Conservation (phyloP, 192 early-diverging fungal genomes). For the Backusella tuberculispora region DNA sequence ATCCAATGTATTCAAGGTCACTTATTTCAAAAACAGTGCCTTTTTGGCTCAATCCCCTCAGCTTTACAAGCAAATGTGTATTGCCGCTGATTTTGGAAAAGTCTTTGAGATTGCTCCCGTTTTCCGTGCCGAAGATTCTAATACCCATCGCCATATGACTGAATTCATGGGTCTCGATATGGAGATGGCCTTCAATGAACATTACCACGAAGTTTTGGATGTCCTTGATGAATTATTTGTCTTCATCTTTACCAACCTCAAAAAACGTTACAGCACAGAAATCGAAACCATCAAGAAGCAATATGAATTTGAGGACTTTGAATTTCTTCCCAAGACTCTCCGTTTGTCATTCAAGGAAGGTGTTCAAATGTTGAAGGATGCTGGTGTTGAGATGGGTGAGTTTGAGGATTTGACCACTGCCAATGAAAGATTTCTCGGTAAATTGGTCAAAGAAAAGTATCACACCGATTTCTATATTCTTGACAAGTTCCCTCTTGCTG, state of each 20-base stretch:
- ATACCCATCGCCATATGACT: slow-evolving; percentile 99
- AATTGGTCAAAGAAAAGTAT: slow-evolving; percentile 92
- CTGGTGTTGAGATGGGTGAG: slow-evolving; percentile 89
- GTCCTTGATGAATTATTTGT: slow-evolving; percentile 92
- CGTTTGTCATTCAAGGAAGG: slow-evolving; percentile 88
- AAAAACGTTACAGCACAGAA: slow-evolving; percentile 80
- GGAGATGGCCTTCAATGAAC: slow-evolving; percentile 99
- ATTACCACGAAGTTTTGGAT: slow-evolving; percentile 98
- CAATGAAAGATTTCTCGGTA: slow-evolving; percentile 82
- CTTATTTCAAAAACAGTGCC: slow-evolving; percentile 94
- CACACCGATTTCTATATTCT: slow-evolving; percentile 98
- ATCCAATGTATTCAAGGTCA: slow-evolving; percentile 96
- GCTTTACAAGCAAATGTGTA: slow-evolving; percentile 99
- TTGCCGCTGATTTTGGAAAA: slow-evolving; percentile 94
- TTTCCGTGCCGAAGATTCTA: slow-evolving; percentile 98
- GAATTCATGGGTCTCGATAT: slow-evolving; percentile 98
- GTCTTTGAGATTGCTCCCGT: slow-evolving; percentile 98
- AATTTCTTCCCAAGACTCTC: slow-evolving; percentile 83
- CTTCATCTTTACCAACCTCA: slow-evolving; percentile 88
- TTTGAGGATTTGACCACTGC: slow-evolving; percentile 93
- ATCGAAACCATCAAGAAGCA: slow-evolving; percentile 86
- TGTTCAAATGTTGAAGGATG: slow-evolving; percentile 84
- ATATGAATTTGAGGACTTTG: slow-evolving; percentile 91
- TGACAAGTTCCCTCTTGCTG: slow-evolving; percentile 97
- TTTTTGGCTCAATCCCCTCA: slow-evolving; percentile 98